These are phyloP conservation scores for Triticum dicoccoides DNA, from an alignment of 176 grass and related monocot genomes.

Conservation along the genomic window DNA sequence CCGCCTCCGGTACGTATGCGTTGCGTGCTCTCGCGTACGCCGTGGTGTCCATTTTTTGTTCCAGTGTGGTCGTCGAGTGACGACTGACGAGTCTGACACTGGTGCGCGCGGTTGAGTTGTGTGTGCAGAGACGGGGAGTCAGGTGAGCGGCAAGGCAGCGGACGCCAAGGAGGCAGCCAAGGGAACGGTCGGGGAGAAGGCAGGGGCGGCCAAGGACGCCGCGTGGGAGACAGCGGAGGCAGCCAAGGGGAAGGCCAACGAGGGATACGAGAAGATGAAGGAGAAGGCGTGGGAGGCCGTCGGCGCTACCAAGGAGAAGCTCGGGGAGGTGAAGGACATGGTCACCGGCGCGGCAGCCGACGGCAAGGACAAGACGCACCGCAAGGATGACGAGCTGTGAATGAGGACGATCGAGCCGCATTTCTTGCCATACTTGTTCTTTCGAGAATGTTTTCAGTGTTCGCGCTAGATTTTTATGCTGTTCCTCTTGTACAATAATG, in stretches of 20 bases:
- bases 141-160: constrained; percentile 30
- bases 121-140: constrained; percentile 27
- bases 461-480: constrained; percentile 1
- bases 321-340: constrained; percentile 29
- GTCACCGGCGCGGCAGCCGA: not conserved
- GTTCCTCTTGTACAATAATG: constrained; percentile 43
- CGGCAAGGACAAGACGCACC: constrained; percentile 20
- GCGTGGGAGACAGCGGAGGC: constrained; percentile 42
- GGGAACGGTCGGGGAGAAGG: constrained; percentile 7
- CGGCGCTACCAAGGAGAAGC: too few relatives aligned
- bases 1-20: constrained; percentile 34
- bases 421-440: not conserved
- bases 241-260: constrained; percentile 25
- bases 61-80: too few relatives aligned
- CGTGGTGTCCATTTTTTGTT: not conserved
- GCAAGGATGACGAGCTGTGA: constrained; percentile 51
- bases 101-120: not conserved
- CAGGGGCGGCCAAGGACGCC: constrained; percentile 31
- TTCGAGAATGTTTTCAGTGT: constrained; percentile 18
- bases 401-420: too few relatives aligned
- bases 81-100: too few relatives aligned
- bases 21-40: not conserved
- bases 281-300: too few relatives aligned
- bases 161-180: constrained; percentile 42
- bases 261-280: too few relatives aligned